A percentile compares a stretch with the other conserved stretches of the same genome.
These are phyloP conservation scores for Flaveria ramosissima DNA, from an alignment of 129 eudicot genomes.

Conservation along the genomic window DNA sequence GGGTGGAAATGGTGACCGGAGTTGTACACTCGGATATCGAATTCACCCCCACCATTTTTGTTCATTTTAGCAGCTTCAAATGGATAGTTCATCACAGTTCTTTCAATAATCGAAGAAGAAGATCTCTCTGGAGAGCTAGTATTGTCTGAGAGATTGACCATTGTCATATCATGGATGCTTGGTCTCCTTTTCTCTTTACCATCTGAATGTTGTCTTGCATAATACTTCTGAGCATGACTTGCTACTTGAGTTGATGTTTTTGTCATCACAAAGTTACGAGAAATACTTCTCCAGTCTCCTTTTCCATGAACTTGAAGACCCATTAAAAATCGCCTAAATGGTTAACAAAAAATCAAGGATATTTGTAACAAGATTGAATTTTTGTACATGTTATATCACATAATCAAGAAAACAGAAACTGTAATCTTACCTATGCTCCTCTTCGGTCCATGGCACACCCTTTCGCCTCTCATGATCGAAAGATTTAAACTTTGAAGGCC, in stretches of 20 bases:
- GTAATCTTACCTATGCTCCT: constrained; percentile 74
- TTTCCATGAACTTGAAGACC: constrained; percentile 82
- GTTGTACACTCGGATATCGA: constrained; percentile 35
- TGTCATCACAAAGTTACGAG: constrained; percentile 69
- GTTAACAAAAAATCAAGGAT: neutral
- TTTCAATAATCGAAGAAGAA: neutral
- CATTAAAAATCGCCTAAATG: constrained; percentile 63
- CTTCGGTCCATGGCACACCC: constrained; percentile 98
- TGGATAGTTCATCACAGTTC: constrained; percentile 1
- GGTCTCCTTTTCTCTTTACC: constrained; percentile 87
- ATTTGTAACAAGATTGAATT: neutral
- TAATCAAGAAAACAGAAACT: neutral
- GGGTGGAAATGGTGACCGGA: constrained; percentile 49
- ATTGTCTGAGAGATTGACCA: constrained; percentile 43
- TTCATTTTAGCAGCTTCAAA: constrained; percentile 31
- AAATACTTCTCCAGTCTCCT: constrained; percentile 92
- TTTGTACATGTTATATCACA: too few relatives aligned
- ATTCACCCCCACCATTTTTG: constrained; percentile 39
- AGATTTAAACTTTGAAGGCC: constrained; percentile 45
- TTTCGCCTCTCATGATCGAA: constrained; percentile 78
- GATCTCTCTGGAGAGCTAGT: constrained; percentile 29
- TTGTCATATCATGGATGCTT: constrained; percentile 87
- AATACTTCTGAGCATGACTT: constrained; percentile 93
- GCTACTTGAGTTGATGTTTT: constrained; percentile 93
- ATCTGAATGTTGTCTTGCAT: constrained; percentile 67